Evolutionary conservation across 1,284 basidiomycete species (phyloP).

Genomic region (Leucoagaricus sp.): DNA sequence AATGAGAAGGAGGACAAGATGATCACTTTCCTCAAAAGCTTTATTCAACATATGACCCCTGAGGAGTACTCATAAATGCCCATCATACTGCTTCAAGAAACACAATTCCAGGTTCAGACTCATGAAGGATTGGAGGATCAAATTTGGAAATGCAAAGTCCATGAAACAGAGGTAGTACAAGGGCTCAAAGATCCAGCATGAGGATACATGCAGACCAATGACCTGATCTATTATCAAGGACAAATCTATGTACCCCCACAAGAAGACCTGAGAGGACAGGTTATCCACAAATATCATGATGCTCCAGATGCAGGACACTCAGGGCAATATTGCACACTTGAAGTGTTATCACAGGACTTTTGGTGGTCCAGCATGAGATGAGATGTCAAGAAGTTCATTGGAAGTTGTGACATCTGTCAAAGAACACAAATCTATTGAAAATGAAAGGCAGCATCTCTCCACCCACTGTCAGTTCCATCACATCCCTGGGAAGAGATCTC

Average conservation of each 20-base stretch:
- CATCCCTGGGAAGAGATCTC: constrained; percentile 33
- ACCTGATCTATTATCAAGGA: background rate
- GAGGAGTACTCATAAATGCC: too few species aligned
- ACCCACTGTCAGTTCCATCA: constrained; percentile 26
- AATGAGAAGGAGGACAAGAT: too few species aligned
- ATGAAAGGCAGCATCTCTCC: constrained; percentile 25
- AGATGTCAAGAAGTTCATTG: constrained; percentile 34
- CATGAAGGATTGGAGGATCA: too few species aligned
- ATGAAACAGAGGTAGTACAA: too few species aligned
- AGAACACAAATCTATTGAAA: constrained; percentile 31
- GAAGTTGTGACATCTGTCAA: too few species aligned
- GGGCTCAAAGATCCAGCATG: too few species aligned
- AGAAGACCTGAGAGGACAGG: constrained; percentile 1
- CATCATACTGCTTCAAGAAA: too few species aligned
- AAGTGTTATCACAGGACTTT: constrained; percentile 37
- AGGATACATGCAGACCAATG: background rate
- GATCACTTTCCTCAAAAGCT: too few species aligned
- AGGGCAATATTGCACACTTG: constrained; percentile 37
- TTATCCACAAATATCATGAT: constrained; percentile 32
- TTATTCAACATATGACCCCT: too few species aligned
- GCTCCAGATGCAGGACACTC: constrained; percentile 36
- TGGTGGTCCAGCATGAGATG: constrained; percentile 44
- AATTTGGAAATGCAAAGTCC: too few species aligned
- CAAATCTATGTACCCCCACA: background rate
- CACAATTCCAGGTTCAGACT: too few species aligned